Evolutionary conservation across 441 rosid species (phyloP), one percentile per base, ranked within the genome.

Genomic region (Erodium moschatum): DNA sequence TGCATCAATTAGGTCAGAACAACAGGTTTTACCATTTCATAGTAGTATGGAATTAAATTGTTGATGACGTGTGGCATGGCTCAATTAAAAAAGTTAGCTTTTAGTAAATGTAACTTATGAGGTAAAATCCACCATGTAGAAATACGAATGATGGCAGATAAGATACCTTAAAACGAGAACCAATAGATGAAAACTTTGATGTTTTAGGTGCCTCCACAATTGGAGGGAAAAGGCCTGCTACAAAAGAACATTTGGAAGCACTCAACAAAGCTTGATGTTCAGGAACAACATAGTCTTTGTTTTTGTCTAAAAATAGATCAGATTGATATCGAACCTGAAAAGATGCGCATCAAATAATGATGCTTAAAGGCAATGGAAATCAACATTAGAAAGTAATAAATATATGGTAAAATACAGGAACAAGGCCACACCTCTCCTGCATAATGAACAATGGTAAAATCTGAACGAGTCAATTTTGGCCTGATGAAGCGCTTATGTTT

Each of bases 261-360:
- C 84, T 65, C 79, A 95, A 73, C 80, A 95, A 78, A 70, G 91
- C 99, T 75, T 95, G 99, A 82, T 91, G 92, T 79, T 91, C 99
- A 0, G 97, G 85, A 77, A 95, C 97, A 48, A 90, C 96, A 66
- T 95, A 95, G 68, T 95, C 99, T 79, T 95, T 95, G 94, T 95
- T 95, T 80, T 95, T 95, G 81, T 95, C 99, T 82, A 95, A 81
- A 81, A 95, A 95, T 19, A 88, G 89, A 65, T 95, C 92, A 69
- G 99, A 90, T 75, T 90, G 99, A 82, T 95, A 91, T 8, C 76
- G 78, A 75, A 94, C 99, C 99, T 94, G 90, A 24, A 80, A 80
- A 66, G 66, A 73, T 16, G 69, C 71, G 52, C 68, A 75, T 33
- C 77, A 54, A 70, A 74, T 64, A 48, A 69, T 60, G 63, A 62